Evolutionary conservation across 129 eudicot genomes (phyloP).

Genomic region (Silybum marianum): DNA sequence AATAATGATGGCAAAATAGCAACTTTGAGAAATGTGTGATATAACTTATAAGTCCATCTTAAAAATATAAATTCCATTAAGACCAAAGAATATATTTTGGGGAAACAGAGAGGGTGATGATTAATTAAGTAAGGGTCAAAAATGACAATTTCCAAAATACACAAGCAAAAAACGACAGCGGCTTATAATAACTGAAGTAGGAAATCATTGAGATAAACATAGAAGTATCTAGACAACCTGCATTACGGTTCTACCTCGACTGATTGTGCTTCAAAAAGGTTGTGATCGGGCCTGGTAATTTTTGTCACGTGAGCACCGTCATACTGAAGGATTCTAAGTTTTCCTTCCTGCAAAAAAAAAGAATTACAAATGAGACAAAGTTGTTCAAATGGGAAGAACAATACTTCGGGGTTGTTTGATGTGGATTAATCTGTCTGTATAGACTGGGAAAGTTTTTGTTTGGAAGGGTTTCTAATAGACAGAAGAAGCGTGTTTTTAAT

Average conservation of each 20-base stretch:
- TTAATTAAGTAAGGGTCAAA: background rate
- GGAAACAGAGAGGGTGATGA: background rate
- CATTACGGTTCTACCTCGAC: constrained; percentile 36
- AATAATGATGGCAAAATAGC: background rate
- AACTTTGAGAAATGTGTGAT: background rate
- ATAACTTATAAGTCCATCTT: background rate
- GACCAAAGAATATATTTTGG: background rate
- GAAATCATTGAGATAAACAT: constrained; percentile 8
- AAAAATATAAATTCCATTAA: background rate
- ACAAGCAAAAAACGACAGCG: background rate
- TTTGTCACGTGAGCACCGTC: constrained; percentile 49
- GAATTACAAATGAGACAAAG: background rate
- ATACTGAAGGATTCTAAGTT: constrained; percentile 85
- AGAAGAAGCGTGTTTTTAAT: too few relatives aligned
- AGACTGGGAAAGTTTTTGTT: background rate
- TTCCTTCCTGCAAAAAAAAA: constrained; percentile 77
- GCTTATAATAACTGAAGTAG: background rate
- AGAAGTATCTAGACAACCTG: constrained; percentile 35
- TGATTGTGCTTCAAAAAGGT: constrained; percentile 31
- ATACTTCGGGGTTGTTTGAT: too few relatives aligned
- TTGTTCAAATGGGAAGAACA: background rate
- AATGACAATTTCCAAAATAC: too few relatives aligned
- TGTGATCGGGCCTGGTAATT: constrained; percentile 23
- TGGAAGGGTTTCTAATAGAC: too few relatives aligned
- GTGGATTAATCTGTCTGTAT: too few relatives aligned